phyloP scores from a whole-genome alignment of 495 filamentous ascomycete genomes.

The Astrothelium macrocarpum region DNA sequence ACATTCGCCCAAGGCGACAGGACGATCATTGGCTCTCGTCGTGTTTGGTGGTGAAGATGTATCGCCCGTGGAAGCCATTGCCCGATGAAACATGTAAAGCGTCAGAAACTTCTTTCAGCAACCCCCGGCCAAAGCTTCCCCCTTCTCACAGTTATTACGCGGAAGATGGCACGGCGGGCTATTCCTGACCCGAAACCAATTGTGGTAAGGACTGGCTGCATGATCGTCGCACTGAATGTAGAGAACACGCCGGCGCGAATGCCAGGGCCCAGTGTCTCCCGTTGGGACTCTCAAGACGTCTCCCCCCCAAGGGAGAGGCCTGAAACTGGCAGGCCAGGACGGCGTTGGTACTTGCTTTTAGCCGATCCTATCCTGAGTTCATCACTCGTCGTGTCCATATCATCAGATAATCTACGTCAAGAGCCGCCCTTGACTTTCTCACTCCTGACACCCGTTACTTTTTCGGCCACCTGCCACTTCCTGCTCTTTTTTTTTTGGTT shows the following conservation, averaged over 20 bases:
- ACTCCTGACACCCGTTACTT: conserved; percentile 4
- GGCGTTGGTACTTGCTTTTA: background rate
- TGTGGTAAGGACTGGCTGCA: background rate
- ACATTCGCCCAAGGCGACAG: background rate
- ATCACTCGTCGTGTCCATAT: background rate
- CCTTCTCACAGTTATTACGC: background rate
- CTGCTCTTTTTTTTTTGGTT: background rate
- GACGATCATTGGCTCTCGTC: background rate
- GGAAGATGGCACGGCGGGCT: background rate
- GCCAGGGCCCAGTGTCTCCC: background rate
- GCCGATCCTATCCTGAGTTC: background rate
- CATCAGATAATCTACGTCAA: background rate
- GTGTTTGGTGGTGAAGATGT: background rate
- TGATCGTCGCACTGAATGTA: background rate
- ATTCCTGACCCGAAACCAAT: background rate
- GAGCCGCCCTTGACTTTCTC: background rate
- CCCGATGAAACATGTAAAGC: background rate
- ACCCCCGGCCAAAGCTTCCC: background rate
- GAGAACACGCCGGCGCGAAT: background rate
- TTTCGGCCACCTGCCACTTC: background rate
- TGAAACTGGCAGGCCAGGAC: conserved; percentile 1
- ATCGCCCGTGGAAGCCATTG: background rate
- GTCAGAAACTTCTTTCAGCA: background rate
- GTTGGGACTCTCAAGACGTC: background rate
- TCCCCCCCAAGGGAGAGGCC: background rate